Base-by-base conservation (phyloP, 768 basidiomycete species). In the Podaxis pistillaris region DNA sequence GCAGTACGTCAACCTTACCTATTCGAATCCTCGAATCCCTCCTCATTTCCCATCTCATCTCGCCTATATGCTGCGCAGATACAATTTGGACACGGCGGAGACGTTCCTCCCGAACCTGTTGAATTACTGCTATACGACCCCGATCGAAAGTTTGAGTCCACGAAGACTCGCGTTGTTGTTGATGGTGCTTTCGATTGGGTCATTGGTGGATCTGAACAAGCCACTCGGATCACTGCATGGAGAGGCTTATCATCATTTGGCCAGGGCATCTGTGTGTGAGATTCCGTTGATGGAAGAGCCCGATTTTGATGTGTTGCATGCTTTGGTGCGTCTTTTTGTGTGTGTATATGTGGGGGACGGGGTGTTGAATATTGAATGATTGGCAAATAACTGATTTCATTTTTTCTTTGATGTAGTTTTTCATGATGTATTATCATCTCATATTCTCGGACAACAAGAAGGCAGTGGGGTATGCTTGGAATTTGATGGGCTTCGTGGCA, bases 201-300 rank as follows among this genome's bases (percentile, higher is more conserved):
- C 84, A 17, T 78, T 88, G 15, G 88, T 89, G 41, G 88, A 90
- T 73, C 78, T 89, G 9, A 80, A 76, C 57, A 75, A 79, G 28
- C 82, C 82, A 22, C 75, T 83, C 60, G 85, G 85, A 41, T 79
- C 82, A n/a, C 73, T 86, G 13, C 76, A 83, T 47, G 87, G 86
- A 30, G 87, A 88, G 67, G 78, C 85, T 0, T 88, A 86, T 64
- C 86, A 88, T 71, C 86, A 85, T 68, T 79, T 89, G 22, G 87
- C 87, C 5, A 75, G 87, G 44, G 87, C 87, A 3, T 81, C 86
- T 33, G 82, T 88, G 37, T 90, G 88, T 69, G 89, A 89, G 67
- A 88, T 87, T 59, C 87, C 88, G 11, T 78, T 90, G 56, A 87
- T 88, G 83, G 87, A 88, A 67, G 87, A 89, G 64, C 87, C 89